Evolutionary conservation across 148 eudicot species (phyloP), one percentile per base, ranked within the genome.

Genomic region (Bassia scoparia): DNA sequence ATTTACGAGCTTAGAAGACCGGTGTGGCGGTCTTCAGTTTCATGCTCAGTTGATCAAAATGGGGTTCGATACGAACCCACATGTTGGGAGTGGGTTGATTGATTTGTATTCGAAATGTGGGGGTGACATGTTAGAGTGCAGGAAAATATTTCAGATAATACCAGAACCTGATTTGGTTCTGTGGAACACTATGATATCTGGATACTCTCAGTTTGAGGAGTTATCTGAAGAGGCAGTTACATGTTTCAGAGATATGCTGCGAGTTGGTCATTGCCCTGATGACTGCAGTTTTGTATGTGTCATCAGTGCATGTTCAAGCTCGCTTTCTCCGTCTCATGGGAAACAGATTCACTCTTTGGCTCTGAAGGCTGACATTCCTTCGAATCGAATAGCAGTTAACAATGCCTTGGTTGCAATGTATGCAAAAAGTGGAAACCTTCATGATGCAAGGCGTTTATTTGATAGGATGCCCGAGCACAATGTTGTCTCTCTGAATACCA

Each of bases 151-250:
- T 80, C 73, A 79, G 52, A 93, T 86, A 79, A 84, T 87, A 65
- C 75, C 79, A 0, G 83, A 84, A 24, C 97, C 91, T 7, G 97
- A 91, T 75, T 82, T 86, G 77, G 86, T 91, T 67, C 73, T 91
- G 14, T 91, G 97, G 97, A 91, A 91, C 71, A 91, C 97, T 2
- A 89, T 91, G 87, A 86, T 91, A 56, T 89, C 90, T 30, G 91
- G 89, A 41, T 87, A 84, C 76, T 89, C 93, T 3, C 86, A 79
- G 66, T 74, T 82, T 56, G 88, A 83, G 46, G 93, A 89, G 46
- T 83, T 82, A 14, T 83, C 85, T 1, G 91, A 87, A 70, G 87
- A 80, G 43, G 97, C 91, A 24, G 68, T 91, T 16, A 37, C 69
- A 41, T 91, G 91, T 77, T 91, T 91, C 59, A 84, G 48, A 74